These are phyloP conservation scores for Ottelia alismoides DNA, from an alignment of 106 monocot genomes.

Conservation along the genomic window DNA sequence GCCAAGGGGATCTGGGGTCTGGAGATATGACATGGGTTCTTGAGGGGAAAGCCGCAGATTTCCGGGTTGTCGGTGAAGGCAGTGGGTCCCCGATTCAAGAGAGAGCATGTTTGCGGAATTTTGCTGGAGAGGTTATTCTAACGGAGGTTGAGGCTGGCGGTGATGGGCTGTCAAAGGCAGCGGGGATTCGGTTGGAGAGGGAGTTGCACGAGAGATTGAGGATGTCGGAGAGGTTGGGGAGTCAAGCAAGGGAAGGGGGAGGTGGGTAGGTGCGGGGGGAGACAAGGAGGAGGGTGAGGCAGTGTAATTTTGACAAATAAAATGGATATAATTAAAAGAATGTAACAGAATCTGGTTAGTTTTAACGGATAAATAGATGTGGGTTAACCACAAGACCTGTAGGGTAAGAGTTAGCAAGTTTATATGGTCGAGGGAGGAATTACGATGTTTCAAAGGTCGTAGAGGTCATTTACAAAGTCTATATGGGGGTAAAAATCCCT, in stretches of 20 bases:
- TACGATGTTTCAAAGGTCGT: no score
- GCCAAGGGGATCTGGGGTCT: slow-evolving; percentile 12
- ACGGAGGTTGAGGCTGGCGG: slow-evolving; percentile 61
- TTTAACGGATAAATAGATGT: no score
- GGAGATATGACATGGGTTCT: slow-evolving; percentile 24
- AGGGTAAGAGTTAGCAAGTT: no score
- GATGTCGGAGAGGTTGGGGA: slow-evolving; percentile 46
- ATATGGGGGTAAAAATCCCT: no score
- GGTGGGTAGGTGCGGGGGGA: slow-evolving; percentile 42
- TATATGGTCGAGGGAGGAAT: no score
- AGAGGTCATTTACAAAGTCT: no score
- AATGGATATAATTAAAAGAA: no score
- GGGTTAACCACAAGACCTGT: no score
- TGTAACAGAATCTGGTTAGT: no score
- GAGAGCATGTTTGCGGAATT: slow-evolving; percentile 68
- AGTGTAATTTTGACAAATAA: no score
- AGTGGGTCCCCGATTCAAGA: slow-evolving; percentile 88
- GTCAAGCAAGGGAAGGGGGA: slow-evolving; percentile 32
- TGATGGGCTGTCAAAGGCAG: slow-evolving; percentile 36
- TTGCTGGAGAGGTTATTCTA: slow-evolving; percentile 65
- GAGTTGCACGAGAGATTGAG: slow-evolving; percentile 67
- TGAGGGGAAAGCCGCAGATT: slow-evolving; percentile 79
- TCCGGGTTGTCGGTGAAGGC: slow-evolving; percentile 61
- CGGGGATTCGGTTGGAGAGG: slow-evolving; percentile 52
- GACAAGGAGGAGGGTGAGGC: slow-evolving; percentile 17